Base-by-base conservation (phyloP, 192 early-diverging fungal species). In the Coemansia reversa region DNA sequence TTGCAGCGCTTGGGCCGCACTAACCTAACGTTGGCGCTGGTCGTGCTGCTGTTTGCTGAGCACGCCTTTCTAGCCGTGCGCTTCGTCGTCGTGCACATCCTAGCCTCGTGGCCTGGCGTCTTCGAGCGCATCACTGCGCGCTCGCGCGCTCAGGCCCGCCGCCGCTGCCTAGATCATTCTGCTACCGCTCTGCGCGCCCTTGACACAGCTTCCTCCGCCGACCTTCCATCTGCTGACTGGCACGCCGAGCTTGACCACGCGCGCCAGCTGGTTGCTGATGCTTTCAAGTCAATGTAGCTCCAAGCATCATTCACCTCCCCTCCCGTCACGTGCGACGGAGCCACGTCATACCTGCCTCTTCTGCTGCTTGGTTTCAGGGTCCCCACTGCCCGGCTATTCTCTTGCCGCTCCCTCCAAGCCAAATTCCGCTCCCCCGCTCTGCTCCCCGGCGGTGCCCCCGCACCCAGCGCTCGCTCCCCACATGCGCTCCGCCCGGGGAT, bases 61-160 rank as follows among this genome's bases (percentile, higher is more conserved):
- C 70, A 81, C 60, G 55, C 63, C 5, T 81, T 81, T 52, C 53
- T 81, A 16, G 66, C 70, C n/a, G 50, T 73, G 18, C 79, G 69
- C 66, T 81, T 70, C 69, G 30, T 62, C 7, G 65, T 75, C 22
- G 62, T 50, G 3, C 73, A 67, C 47, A 66, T 69, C 51, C 69
- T 81, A 73, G 73, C 63, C 2, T 81, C 78, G 30, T 81, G 78
- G 78, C 78, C 78, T 16, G 48, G 66, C 30, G 78, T 73, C n/a
- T 72, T 74, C 32, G 48, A 58, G 30, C 67, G 76, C 48, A 79
- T 79, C 39, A 58, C 69, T 51, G 71, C 53, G 63, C 76, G 76
- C 55, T 54, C 67, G 5, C 76, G 58, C 27, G 71, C 76, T 19
- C 71, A 65, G 67, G 67, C 71, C 12, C 65, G 59, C 47, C 71